phyloP scores from a whole-genome alignment of 495 filamentous ascomycete species.

The Ascodesmis nigricans region DNA sequence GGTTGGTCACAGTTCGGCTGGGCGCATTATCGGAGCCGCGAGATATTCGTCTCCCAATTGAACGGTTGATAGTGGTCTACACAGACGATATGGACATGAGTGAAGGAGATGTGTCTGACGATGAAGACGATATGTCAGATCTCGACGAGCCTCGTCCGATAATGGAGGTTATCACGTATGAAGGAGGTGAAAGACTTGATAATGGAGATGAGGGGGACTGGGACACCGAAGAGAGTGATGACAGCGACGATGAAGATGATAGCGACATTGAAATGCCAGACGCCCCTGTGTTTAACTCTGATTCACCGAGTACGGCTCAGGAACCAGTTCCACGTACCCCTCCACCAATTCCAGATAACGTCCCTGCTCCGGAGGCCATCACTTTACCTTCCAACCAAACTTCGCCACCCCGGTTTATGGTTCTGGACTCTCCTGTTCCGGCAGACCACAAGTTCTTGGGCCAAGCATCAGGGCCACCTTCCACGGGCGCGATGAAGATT shows the following conservation, averaged over 20 bases:
- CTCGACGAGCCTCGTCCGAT: constrained; percentile 21
- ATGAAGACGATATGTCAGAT: constrained; percentile 15
- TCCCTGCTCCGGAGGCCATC: constrained; percentile 16
- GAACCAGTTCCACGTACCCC: constrained; percentile 4
- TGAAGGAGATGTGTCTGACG: constrained; percentile 10
- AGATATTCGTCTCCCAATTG: constrained; percentile 29
- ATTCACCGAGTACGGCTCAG: constrained; percentile 2
- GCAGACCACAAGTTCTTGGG: constrained; percentile 28
- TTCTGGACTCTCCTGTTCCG: constrained; percentile 28
- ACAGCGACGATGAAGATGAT: constrained; percentile 7
- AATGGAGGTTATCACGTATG: constrained; percentile 24
- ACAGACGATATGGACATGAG: constrained; percentile 20
- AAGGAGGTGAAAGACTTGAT: constrained; percentile 23
- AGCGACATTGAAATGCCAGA: constrained; percentile 8
- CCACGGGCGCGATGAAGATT: constrained; percentile 23
- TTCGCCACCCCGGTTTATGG: constrained; percentile 23
- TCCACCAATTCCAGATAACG: constrained; percentile 9
- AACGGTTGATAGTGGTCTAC: constrained; percentile 27
- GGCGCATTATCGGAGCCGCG: constrained; percentile 26
- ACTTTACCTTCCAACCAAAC: constrained; percentile 12
- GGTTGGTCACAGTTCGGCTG: constrained; percentile 32
- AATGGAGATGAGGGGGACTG: constrained; percentile 23
- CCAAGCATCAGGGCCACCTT: constrained; percentile 5
- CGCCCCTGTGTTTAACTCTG: neutral
- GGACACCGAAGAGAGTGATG: constrained; percentile 26